Evolutionary conservation across 2,329 filamentous ascomycete species (phyloP), one percentile per base, ranked within the genome.

Genomic region (Colletotrichum tropicicola): DNA sequence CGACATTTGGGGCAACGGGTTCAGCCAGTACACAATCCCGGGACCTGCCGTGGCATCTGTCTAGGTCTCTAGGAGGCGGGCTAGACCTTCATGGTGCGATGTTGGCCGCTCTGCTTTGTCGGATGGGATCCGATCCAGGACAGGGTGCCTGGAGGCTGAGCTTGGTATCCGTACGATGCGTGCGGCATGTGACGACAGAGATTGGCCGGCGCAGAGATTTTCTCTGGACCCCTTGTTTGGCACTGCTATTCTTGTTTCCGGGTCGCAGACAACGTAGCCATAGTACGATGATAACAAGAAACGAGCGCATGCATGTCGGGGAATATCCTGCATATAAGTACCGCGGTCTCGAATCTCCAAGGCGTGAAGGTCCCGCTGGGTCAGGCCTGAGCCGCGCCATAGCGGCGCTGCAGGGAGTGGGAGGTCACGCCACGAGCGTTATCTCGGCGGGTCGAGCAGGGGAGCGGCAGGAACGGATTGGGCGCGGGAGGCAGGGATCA

Each of bases 1-100:
- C 68, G 81, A 82, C 70, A 83, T 84, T 68, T 73, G 73, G 56
- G 70, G 69, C 68, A 39, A 32, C 15, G 30, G 21, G 32, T 73
- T 72, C 15, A 69, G 72, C 32, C 12, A 55, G 48, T 23, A 47
- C 56, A 25, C 25, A 39, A 60, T 57, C 35, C 64, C 49, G 25
- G 62, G 62, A 39, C 58, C 30, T 27, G 35, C 49, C 30, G 54
- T 61, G 10, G 37, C 21, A 28, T 37, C 28, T 8, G 10, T 21
- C 7, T n/a, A 23, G 51, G 28, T 8, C 7, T 21, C 7, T n/a
- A 23, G 51, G 28, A 15, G 25, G 32, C 35, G 10, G 35, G n/a
- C 12, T 15, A 21, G 35, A 35, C 27, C 25, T 9, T 49, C 7
- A 27, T 47, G 28, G 17, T 48, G 19, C 25, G 30, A 47, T 28